A percentile compares a stretch with the other conserved stretches of the same genome.
phyloP scores from a whole-genome alignment of 345 rosid species.

The Eucalyptus polyanthemos region DNA sequence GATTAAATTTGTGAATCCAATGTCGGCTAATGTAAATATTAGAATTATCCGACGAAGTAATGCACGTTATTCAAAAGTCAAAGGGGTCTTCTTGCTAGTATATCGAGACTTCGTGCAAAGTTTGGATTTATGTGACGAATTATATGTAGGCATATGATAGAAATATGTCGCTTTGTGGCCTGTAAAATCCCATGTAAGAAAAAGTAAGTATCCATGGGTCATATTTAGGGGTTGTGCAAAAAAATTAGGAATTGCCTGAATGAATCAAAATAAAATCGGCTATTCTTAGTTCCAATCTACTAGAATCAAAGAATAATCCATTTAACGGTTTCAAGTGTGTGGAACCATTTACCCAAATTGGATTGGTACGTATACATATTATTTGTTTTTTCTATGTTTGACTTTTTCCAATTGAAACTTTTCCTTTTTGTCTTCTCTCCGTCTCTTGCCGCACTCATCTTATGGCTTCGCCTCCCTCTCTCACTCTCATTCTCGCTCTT shows the following conservation, averaged over 20 bases:
- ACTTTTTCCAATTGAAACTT: not conserved
- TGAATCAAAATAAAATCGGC: accelerated
- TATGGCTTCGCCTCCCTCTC: not conserved
- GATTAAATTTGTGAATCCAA: not conserved
- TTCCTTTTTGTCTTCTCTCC: not conserved
- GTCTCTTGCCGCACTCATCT: not conserved
- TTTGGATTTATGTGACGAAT: not conserved
- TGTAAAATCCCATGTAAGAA: not conserved
- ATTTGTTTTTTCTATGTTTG: too few relatives aligned
- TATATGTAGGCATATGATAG: not conserved
- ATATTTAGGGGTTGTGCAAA: not conserved
- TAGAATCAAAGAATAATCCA: too few relatives aligned
- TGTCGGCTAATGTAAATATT: not conserved
- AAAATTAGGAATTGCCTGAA: too few relatives aligned
- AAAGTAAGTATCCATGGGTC: not conserved
- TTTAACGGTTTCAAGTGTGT: too few relatives aligned
- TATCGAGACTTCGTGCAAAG: not conserved
- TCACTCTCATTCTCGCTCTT: not conserved
- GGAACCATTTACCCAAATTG: too few relatives aligned
- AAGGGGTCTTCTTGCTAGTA: not conserved
- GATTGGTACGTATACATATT: too few relatives aligned
- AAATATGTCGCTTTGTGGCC: not conserved
- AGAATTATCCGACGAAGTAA: not conserved
- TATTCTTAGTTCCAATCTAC: too few relatives aligned
- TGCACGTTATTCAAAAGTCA: not conserved